Evolutionary conservation across 139 green algal species (phyloP), one percentile per base, ranked within the genome.

Genomic region (Chlamydomonas asymmetrica): DNA sequence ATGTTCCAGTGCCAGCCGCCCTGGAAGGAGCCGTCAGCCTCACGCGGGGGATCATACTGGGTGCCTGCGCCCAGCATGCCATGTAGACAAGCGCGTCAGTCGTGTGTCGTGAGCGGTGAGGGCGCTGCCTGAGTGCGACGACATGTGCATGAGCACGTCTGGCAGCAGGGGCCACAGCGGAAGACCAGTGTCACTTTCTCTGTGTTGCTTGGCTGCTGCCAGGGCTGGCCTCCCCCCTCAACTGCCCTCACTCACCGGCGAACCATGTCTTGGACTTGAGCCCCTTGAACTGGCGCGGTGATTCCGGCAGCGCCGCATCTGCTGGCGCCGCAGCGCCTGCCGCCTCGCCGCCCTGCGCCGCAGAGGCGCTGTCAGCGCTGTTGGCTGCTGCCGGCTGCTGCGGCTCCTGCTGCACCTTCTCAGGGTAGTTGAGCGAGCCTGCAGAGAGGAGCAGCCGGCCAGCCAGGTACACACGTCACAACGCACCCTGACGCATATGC

Each of bases 1-100:
- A 85, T 88, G 64, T 87, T 87, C 85, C 85, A 91, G 63, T 91
- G 85, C 85, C 85, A 91, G 4, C 75, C 82, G n/a, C 76, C 25
- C 20, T 22, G 32, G 43, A 85, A 80, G 1, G 41, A 67, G 29
- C 84, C 84, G 35, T 85, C 81, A 1, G 65, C 34, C 16, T 75
- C 59, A 3, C 85, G 60, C 3, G 79, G 79, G 3, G 59, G 79
- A 43, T 90, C 81, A 23, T 66, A 8, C 8, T 70, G 59, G 2
- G 75, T 90, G 37, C 85, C 81, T 22, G 84, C 69, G 74, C 71
- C 61, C 66, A 35, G 65, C 40, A 22, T 57, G 49, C 18, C 20
- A 22, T n/a, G 49, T n/a, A n/a, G 49, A 57, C 49, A 57, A 18
- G 18, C 18, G 49, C 18, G 18, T 57, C 18, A 73, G 66, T 25